Conservation (phyloP, 2,329 filamentous ascomycete genomes). For the Penicillium sp. region DNA sequence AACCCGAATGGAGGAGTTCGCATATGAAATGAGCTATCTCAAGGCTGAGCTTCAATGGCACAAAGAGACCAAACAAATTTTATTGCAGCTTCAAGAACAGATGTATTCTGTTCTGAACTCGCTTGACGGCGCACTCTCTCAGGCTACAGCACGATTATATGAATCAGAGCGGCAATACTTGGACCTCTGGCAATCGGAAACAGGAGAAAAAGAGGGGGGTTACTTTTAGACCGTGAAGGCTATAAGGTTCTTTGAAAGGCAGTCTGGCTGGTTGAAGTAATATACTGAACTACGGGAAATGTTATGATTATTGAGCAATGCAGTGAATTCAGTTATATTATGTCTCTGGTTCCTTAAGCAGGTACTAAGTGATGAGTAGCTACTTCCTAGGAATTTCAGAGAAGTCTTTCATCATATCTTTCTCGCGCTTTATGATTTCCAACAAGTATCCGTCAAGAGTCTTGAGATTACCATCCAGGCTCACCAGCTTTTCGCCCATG, state of each 20-base stretch:
- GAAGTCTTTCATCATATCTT: background rate
- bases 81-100: slow-evolving; percentile 17
- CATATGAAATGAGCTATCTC: slow-evolving; percentile 23
- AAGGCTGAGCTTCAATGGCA: slow-evolving; percentile 23
- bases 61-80: slow-evolving; percentile 24
- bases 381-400: background rate
- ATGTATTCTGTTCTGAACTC: slow-evolving; percentile 13
- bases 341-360: background rate
- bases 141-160: slow-evolving; percentile 3
- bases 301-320: background rate
- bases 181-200: background rate
- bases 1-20: slow-evolving; percentile 15
- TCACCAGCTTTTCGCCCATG: background rate
- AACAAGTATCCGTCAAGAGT: background rate
- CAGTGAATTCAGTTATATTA: background rate
- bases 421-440: background rate
- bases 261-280: background rate
- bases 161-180: background rate
- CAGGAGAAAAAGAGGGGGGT: background rate
- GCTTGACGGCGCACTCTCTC: slow-evolving; percentile 17
- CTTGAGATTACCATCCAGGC: background rate
- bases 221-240: background rate
- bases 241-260: background rate
- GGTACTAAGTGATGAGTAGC: background rate
- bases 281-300: background rate